phyloP scores from a whole-genome alignment of 768 basidiomycete genomes.

The Xerocomellus amylosporus region DNA sequence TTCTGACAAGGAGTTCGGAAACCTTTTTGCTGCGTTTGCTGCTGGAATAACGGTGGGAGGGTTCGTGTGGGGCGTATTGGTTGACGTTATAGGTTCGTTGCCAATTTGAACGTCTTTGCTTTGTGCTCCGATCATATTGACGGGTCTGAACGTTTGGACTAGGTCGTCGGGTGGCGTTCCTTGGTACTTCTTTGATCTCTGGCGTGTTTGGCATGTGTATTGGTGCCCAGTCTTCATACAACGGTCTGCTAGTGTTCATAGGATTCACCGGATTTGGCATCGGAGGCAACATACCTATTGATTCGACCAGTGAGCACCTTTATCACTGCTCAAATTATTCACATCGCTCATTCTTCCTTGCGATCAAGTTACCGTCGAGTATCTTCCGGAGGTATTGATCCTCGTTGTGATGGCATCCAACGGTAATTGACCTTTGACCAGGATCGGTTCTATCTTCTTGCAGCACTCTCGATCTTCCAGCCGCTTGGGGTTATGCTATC shows the following conservation, averaged over 20 bases:
- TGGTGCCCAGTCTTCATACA: slow-evolving; percentile 12
- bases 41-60: slow-evolving; percentile 4
- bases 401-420: neutral
- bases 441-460: slow-evolving; percentile 16
- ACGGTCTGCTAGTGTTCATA: slow-evolving; percentile 5
- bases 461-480: slow-evolving; percentile 10
- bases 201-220: slow-evolving; percentile 14
- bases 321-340: neutral
- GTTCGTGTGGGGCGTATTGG: slow-evolving; percentile 15
- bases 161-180: slow-evolving; percentile 17
- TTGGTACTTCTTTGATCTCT: slow-evolving; percentile 13
- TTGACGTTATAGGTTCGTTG: slow-evolving; percentile 18
- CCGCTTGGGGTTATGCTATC: neutral
- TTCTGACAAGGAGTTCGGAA: slow-evolving; percentile 16
- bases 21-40: neutral
- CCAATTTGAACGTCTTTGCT: neutral
- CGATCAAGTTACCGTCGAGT: slow-evolving; percentile 9
- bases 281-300: slow-evolving; percentile 16
- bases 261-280: slow-evolving; percentile 12
- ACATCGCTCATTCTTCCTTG: neutral
- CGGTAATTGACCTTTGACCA: neutral
- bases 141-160: neutral
- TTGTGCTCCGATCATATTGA: neutral
- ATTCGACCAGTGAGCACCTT: slow-evolving; percentile 11
- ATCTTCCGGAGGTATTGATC: slow-evolving; percentile 11